phyloP scores from a whole-genome alignment of 2,329 filamentous ascomycete genomes.

The Cordyceps fumosorosea region DNA sequence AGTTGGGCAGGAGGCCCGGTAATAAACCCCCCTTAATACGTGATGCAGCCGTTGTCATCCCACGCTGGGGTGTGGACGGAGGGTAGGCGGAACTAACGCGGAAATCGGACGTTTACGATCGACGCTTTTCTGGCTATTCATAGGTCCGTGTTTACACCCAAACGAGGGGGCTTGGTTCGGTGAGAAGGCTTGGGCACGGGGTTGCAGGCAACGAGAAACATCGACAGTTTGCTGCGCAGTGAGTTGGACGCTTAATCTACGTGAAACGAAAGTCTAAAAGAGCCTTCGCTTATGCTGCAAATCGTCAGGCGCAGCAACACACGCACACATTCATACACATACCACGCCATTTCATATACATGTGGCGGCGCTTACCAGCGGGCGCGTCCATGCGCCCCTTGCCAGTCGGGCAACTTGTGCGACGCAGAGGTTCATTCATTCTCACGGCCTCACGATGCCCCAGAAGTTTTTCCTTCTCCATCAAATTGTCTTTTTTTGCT shows the following conservation, averaged over 20 bases:
- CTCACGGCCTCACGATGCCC: not conserved
- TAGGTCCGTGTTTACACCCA: not conserved
- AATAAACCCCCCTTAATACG: not conserved
- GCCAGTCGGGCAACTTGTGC: not conserved
- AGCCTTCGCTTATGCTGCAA: not conserved
- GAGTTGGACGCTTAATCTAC: not conserved
- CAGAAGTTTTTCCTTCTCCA: not conserved
- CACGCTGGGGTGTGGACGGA: not conserved
- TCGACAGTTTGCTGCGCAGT: too few species aligned
- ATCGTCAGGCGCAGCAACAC: not conserved
- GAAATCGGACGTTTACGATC: conserved; percentile 2
- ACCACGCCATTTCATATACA: not conserved
- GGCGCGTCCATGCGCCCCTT: not conserved
- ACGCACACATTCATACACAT: too few species aligned
- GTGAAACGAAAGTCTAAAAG: not conserved
- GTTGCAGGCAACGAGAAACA: not conserved
- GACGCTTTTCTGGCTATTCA: not conserved
- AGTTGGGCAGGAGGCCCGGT: not conserved
- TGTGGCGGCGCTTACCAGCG: not conserved
- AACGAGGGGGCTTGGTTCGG: not conserved
- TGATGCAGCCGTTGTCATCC: not conserved
- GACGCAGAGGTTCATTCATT: not conserved
- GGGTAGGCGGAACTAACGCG: not conserved
- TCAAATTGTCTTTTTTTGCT: not conserved
- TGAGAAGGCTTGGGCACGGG: not conserved